Evolutionary conservation across 352 stramenopile genomes (phyloP).

Genomic region (Pythium aphanidermatum): DNA sequence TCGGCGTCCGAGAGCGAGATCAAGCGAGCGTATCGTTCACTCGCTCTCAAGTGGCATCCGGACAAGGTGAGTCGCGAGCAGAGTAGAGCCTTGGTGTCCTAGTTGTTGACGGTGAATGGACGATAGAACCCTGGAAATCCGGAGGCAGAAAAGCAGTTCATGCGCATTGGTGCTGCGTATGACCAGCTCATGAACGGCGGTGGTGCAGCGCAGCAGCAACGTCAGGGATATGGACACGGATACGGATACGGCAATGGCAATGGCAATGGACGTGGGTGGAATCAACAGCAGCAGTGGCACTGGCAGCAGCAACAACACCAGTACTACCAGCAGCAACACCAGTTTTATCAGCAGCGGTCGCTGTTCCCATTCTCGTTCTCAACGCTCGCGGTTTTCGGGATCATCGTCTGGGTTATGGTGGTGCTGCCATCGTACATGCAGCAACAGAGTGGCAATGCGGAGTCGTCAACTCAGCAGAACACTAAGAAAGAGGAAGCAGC

Average conservation of each 20-base stretch:
- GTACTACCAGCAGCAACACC: constrained; percentile 23
- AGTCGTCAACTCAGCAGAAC: too few species aligned
- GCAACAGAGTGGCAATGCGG: too few species aligned
- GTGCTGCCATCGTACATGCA: constrained; percentile 28
- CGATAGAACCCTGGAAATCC: constrained; percentile 52
- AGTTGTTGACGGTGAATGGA: neutral
- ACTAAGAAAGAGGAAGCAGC: neutral
- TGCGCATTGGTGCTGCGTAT: constrained; percentile 70
- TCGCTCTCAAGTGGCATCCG: constrained; percentile 88
- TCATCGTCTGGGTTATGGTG: constrained; percentile 40
- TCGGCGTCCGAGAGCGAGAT: constrained; percentile 69
- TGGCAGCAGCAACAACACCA: constrained; percentile 48
- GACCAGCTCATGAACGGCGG: constrained; percentile 44
- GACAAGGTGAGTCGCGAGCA: constrained; percentile 58
- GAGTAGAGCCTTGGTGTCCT: neutral
- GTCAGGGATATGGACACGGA: neutral
- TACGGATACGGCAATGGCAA: constrained; percentile 9
- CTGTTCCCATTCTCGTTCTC: constrained; percentile 47
- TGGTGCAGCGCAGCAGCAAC: neutral
- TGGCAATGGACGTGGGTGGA: constrained; percentile 12
- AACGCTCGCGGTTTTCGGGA: constrained; percentile 25
- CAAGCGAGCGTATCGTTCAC: constrained; percentile 76
- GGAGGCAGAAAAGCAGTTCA: constrained; percentile 64
- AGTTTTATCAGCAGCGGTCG: constrained; percentile 13
- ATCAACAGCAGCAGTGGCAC: constrained; percentile 31